A percentile compares a stretch with the other conserved stretches of the same genome.
phyloP scores from a whole-genome alignment of 176 grass and related monocot genomes.

The barley (Hordeum vulgare) region DNA sequence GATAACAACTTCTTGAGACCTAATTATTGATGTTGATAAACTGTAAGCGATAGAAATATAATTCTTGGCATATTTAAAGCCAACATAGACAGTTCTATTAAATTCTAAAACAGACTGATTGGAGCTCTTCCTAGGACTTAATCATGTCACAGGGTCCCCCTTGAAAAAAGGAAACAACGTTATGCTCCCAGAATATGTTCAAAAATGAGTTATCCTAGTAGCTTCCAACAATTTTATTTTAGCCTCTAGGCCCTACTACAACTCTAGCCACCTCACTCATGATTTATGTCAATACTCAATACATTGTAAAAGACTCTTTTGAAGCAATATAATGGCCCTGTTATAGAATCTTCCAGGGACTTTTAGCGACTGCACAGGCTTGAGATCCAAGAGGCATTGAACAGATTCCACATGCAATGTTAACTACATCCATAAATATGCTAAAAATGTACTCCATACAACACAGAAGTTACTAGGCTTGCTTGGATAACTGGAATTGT shows the following conservation, averaged over 20 bases:
- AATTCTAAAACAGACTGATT: neutral
- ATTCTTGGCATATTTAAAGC: neutral
- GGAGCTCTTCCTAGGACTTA: neutral
- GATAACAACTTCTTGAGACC: neutral
- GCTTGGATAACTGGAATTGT: conserved; percentile 10
- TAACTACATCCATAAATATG: neutral
- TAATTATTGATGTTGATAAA: neutral
- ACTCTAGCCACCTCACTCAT: neutral
- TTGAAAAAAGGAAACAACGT: neutral
- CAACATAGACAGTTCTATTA: neutral
- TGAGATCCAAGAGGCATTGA: neutral
- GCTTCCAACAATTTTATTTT: neutral
- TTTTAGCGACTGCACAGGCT: neutral
- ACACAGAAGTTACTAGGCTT: neutral
- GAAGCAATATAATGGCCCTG: neutral
- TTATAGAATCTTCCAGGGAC: neutral
- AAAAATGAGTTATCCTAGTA: neutral
- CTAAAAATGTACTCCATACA: neutral
- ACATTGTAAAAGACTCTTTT: neutral
- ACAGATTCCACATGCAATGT: neutral
- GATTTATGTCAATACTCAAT: neutral
- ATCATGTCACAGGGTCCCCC: neutral
- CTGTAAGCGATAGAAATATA: neutral
- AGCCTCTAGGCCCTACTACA: neutral
- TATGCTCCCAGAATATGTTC: neutral